A percentile compares a stretch with the other conserved stretches of the same genome.
These are phyloP conservation scores for Pezicula neosporulosa DNA, from an alignment of 2,329 filamentous ascomycete genomes.

Conservation along the genomic window DNA sequence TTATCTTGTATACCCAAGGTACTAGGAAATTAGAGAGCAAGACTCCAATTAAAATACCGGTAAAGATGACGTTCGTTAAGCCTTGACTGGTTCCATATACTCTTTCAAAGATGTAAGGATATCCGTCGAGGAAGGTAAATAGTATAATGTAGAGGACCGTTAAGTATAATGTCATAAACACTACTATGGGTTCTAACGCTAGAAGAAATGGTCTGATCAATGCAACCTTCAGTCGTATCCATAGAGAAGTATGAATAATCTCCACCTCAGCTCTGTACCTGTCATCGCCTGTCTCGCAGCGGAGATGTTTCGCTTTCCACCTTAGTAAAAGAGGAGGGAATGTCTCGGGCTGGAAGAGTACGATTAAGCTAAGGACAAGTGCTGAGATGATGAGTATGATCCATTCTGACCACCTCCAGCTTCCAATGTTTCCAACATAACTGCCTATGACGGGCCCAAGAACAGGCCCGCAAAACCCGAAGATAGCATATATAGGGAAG, in stretches of 20 bases:
- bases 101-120: constrained; percentile 40
- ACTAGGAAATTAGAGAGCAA: constrained; percentile 30
- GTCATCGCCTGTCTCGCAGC: constrained; percentile 21
- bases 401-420: constrained; percentile 35
- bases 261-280: constrained; percentile 21
- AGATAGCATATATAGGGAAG: constrained; percentile 15
- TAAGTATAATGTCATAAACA: constrained; percentile 42
- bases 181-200: constrained; percentile 25
- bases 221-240: constrained; percentile 11
- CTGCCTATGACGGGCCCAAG: constrained; percentile 10
- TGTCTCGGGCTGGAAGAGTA: constrained; percentile 26
- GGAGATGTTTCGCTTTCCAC: constrained; percentile 24
- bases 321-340: constrained; percentile 25
- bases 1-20: constrained; percentile 17
- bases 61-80: constrained; percentile 34
- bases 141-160: constrained; percentile 45
- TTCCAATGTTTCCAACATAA: neutral
- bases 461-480: constrained; percentile 12
- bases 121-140: constrained; percentile 47
- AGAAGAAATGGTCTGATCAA: constrained; percentile 10
- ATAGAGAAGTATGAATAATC: constrained; percentile 12
- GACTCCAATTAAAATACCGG: constrained; percentile 34
- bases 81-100: constrained; percentile 36
- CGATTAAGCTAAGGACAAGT: constrained; percentile 11
- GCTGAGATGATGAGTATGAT: constrained; percentile 26